phyloP scores from a whole-genome alignment of 1,284 basidiomycete species.

The Naganishia sp. region DNA sequence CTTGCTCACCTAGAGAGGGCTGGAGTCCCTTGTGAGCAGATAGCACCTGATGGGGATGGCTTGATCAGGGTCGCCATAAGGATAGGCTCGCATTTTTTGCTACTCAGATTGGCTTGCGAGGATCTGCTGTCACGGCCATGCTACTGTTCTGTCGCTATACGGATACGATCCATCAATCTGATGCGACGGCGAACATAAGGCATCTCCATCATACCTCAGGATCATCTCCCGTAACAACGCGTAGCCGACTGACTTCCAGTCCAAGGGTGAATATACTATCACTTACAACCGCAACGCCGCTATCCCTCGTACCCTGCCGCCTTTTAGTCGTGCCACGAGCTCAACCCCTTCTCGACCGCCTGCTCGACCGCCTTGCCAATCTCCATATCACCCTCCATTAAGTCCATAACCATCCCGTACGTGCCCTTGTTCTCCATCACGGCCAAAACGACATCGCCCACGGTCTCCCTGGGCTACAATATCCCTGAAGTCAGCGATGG shows the following conservation, averaged over 20 bases:
- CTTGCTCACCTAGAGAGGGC: too few species aligned
- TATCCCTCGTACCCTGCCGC: background rate
- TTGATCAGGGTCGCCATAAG: too few species aligned
- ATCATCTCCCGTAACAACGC: background rate
- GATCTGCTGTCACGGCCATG: background rate
- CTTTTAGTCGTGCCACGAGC: conserved; percentile 33
- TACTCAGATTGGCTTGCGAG: too few species aligned
- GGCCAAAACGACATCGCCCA: conserved; percentile 61
- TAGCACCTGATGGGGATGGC: too few species aligned
- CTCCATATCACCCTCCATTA: conserved; percentile 62
- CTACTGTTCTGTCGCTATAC: background rate
- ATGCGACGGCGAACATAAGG: background rate
- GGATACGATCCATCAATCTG: background rate
- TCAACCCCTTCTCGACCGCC: conserved; percentile 59
- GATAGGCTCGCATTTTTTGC: too few species aligned
- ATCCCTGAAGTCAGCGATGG: background rate
- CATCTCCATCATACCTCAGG: background rate
- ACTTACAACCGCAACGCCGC: background rate
- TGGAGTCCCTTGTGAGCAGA: too few species aligned
- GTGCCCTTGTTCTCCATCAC: conserved; percentile 63
- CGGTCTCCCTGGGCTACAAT: conserved; percentile 59
- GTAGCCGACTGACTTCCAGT: background rate
- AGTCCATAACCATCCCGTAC: conserved; percentile 64
- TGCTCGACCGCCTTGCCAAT: conserved; percentile 64
- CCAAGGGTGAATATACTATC: background rate